Evolutionary conservation across 2,329 filamentous ascomycete genomes (phyloP).

Genomic region (Sporothrix humicola): DNA sequence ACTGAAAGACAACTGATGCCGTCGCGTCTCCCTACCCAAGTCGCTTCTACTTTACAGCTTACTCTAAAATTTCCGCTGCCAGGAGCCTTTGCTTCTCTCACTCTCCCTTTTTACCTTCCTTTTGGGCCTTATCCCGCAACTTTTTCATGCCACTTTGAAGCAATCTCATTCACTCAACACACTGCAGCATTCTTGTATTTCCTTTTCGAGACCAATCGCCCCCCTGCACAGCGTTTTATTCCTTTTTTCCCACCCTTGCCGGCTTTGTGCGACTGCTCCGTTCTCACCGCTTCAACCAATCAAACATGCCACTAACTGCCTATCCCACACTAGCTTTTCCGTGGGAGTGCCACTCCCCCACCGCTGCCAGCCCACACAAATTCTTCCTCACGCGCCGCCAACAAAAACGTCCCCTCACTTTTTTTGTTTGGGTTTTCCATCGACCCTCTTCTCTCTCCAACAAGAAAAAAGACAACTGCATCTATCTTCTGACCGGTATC

Average conservation of each 20-base stretch:
- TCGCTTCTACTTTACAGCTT: too few relatives aligned
- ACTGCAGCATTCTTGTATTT: constrained; percentile 1
- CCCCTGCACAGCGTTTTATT: constrained; percentile 13
- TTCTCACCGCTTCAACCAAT: constrained; percentile 33
- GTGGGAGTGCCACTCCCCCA: constrained; percentile 28
- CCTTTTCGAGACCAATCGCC: not conserved
- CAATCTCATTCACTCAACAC: not conserved
- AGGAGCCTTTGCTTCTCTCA: not conserved
- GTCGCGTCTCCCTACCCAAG: too few relatives aligned
- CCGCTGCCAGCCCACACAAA: constrained; percentile 34
- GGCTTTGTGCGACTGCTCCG: constrained; percentile 33
- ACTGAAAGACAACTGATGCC: too few relatives aligned
- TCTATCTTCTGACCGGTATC: constrained; percentile 22
- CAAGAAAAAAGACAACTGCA: constrained; percentile 16
- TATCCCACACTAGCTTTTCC: constrained; percentile 32
- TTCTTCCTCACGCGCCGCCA: constrained; percentile 35
- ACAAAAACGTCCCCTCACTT: constrained; percentile 34
- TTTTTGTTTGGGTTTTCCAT: constrained; percentile 34
- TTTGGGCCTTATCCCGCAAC: not conserved
- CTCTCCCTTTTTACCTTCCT: constrained; percentile 7
- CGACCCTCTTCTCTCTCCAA: constrained; percentile 19
- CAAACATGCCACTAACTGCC: constrained; percentile 33
- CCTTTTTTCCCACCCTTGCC: constrained; percentile 22
- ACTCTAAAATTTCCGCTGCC: not conserved
- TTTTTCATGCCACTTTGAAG: not conserved